Base-by-base conservation (phyloP, 2,329 filamentous ascomycete genomes). In the Penicillium brevicompactum region DNA sequence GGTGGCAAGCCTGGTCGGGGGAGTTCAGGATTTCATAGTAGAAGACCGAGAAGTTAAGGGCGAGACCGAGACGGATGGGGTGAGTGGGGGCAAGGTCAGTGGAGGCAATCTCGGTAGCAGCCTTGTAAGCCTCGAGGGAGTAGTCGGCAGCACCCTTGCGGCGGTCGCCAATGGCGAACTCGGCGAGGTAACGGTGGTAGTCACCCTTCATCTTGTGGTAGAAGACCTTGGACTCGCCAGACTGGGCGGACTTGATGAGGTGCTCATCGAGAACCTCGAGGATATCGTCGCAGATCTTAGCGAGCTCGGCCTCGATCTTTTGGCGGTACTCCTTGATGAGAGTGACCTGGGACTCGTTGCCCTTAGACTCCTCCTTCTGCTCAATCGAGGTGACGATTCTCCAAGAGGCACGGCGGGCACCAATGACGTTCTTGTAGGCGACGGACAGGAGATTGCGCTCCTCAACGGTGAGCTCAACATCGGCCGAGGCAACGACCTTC, bases 191-290 rank as follows among this genome's bases (percentile, higher is more conserved):
- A 76, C 92, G 92, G 87, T 97, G 92, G 86, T 97, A 97, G 82
- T 97, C 93, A 79, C 93, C 93, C 91, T 96, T 97, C 92, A 97
- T 97, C 89, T 97, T 97, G 89, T 97, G 92, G 84, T 97, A 97
- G 83, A 97, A 97, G 70, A 97, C 93, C 87, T 97, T 97, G 72
- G 92, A 96, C 84, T 97, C 93, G 80, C 92, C 93, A 72, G 87
- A 91, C 84, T 94, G 89, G 69, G 93, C 93, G 70, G 90, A 94
- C 70, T 91, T 90, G 72, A 97, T 97, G 73, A 97, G 84, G 82
- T 93, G 90, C 81, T 93, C 80, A 82, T 97, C 92, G 56, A 97
- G 87, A 70, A 96, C 92, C 70, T 95, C 90, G 63, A 97, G 88
- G 75, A 97, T 94, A 75, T 97, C 93, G 76, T 96, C 89, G 82